Evolutionary conservation across 192 early-diverging fungal genomes (phyloP).

Genomic region (Podila epicladia): DNA sequence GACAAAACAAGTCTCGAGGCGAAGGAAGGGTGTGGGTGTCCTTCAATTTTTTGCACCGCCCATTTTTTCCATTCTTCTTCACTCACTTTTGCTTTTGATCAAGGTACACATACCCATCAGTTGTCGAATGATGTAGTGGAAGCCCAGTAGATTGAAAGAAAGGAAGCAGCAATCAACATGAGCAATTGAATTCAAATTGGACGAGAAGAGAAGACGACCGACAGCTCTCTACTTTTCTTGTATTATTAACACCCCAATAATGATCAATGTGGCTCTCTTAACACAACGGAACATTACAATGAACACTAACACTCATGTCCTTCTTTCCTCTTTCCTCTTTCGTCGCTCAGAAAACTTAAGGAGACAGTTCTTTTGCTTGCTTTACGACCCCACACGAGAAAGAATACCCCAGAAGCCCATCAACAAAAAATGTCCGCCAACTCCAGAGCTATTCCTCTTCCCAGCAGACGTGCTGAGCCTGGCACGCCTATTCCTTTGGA

Average conservation of each 20-base stretch:
- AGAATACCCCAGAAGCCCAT: constrained; percentile 38
- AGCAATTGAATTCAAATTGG: no score
- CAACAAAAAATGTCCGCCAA: constrained; percentile 52
- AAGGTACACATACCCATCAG: constrained; percentile 25
- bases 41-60: constrained; percentile 8
- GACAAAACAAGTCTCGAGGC: not conserved
- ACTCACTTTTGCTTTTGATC: constrained; percentile 49
- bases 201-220: no score
- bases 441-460: constrained; percentile 55
- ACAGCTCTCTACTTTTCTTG: no score
- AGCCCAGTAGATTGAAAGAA: no score
- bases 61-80: constrained; percentile 11
- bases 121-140: no score
- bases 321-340: not conserved
- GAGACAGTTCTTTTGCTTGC: constrained; percentile 1
- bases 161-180: not conserved
- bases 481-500: constrained; percentile 60
- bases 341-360: not conserved
- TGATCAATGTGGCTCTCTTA: not conserved
- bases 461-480: constrained; percentile 61
- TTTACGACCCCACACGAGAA: constrained; percentile 12
- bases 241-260: not conserved
- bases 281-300: not conserved
- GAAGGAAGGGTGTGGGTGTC: not conserved
- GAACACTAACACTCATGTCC: not conserved